phyloP scores from a whole-genome alignment of 306 rosid species.

The Rosa multiflora region DNA sequence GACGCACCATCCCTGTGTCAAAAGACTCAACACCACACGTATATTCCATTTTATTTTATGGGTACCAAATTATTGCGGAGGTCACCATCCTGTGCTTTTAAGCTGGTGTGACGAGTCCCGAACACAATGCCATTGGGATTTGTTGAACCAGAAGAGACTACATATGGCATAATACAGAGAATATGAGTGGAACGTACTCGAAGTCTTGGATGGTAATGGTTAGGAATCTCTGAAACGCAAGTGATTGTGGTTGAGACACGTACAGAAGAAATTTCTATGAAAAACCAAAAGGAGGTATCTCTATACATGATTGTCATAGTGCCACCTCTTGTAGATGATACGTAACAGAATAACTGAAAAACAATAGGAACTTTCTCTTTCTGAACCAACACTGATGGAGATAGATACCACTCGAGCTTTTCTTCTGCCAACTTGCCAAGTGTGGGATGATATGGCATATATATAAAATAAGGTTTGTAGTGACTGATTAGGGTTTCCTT shows the following conservation, averaged over 20 bases:
- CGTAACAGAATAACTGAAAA: background rate
- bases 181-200: background rate
- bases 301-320: background rate
- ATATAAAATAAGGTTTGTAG: background rate
- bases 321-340: background rate
- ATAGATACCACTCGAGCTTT: background rate
- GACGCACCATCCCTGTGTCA: background rate
- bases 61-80: background rate
- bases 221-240: background rate
- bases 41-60: too few relatives aligned
- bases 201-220: background rate
- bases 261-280: background rate
- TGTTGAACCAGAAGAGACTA: background rate
- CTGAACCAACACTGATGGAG: background rate
- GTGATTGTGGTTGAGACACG: constrained; percentile 16
- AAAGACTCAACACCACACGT: background rate
- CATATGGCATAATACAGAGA: background rate
- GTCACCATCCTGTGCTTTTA: background rate
- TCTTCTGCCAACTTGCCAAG: background rate
- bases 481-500: background rate
- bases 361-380: background rate
- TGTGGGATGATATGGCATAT: background rate
- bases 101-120: background rate
- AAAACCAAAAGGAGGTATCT: background rate
- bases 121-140: background rate